A percentile compares a stretch with the other conserved stretches of the same genome.
phyloP scores from a whole-genome alignment of 371 early-diverging fungal genomes.

The Syncephalastrum contaminatum region DNA sequence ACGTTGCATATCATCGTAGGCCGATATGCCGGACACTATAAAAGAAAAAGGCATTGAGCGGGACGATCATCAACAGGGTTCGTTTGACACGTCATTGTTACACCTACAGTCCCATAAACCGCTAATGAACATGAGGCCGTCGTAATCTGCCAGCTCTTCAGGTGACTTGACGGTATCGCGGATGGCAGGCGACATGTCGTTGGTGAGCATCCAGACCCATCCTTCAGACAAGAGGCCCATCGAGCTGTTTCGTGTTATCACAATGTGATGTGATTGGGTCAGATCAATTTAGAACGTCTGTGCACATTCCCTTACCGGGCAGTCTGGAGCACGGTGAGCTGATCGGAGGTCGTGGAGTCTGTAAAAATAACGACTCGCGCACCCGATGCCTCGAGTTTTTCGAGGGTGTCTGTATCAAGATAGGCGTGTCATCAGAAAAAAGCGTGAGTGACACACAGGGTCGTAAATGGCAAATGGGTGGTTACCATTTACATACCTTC shows the following conservation, averaged over 20 bases:
- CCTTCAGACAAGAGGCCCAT: constrained; percentile 35
- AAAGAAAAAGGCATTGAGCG: not conserved
- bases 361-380: constrained; percentile 35
- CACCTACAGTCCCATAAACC: constrained; percentile 44
- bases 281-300: not conserved
- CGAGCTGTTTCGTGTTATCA: constrained; percentile 12
- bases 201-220: constrained; percentile 45
- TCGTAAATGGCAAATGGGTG: constrained; percentile 3
- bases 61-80: not conserved
- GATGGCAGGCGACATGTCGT: constrained; percentile 32
- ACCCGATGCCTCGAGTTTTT: constrained; percentile 22
- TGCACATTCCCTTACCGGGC: constrained; percentile 29
- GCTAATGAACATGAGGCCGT: constrained; percentile 49
- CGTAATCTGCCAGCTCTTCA: constrained; percentile 26
- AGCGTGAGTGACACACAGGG: not conserved
- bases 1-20: constrained; percentile 25
- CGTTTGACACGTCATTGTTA: constrained; percentile 4
- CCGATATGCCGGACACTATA: constrained; percentile 35
- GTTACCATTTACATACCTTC: constrained; percentile 9
- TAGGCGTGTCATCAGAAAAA: not conserved
- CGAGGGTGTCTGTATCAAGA: constrained; percentile 23
- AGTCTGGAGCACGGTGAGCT: constrained; percentile 24
- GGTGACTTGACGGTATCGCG: constrained; percentile 11
- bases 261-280: not conserved
- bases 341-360: constrained; percentile 31